Percentiles rank a stretch among this genome's conserved stretches.
These are phyloP conservation scores for Dysphania ambrosioides DNA, from an alignment of 148 eudicot genomes.

Conservation along the genomic window DNA sequence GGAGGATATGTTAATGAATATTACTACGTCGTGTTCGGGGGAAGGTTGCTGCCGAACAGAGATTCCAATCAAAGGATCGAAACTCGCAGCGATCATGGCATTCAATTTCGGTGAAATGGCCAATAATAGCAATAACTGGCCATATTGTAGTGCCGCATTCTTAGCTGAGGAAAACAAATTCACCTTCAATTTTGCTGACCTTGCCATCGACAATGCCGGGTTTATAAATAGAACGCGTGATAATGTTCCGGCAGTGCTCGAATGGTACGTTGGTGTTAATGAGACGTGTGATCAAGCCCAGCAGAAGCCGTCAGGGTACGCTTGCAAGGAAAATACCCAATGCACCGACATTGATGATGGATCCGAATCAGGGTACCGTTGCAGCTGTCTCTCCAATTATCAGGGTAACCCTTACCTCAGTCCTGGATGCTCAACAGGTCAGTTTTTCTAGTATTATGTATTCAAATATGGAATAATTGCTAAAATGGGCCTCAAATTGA, in stretches of 20 bases:
- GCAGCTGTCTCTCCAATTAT: conserved; percentile 17
- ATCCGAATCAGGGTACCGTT: conserved; percentile 21
- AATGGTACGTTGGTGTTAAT: conserved; percentile 32
- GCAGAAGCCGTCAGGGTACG: background rate
- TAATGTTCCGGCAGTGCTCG: conserved; percentile 31
- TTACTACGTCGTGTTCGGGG: conserved; percentile 39
- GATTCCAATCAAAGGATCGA: conserved; percentile 37
- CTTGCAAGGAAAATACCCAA: conserved; percentile 23
- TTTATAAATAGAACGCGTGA: background rate
- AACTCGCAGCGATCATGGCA: background rate
- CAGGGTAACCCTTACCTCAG: conserved; percentile 18
- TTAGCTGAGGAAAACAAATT: conserved; percentile 35
- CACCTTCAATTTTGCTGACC: conserved; percentile 37
- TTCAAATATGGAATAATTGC: too few relatives aligned
- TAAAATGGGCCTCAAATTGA: too few relatives aligned
- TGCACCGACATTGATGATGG: conserved; percentile 19
- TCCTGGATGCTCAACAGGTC: conserved; percentile 29
- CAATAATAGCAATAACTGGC: conserved; percentile 22
- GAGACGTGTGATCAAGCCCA: conserved; percentile 29
- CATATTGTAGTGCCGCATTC: conserved; percentile 49
- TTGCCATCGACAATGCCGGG: conserved; percentile 22
- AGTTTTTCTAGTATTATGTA: too few relatives aligned
- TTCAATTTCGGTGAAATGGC: conserved; percentile 12
- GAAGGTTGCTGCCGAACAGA: conserved; percentile 52
- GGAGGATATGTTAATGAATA: conserved; percentile 11